Evolutionary conservation across 1,284 basidiomycete species (phyloP).

Genomic region (Trichosporon coremiiforme): DNA sequence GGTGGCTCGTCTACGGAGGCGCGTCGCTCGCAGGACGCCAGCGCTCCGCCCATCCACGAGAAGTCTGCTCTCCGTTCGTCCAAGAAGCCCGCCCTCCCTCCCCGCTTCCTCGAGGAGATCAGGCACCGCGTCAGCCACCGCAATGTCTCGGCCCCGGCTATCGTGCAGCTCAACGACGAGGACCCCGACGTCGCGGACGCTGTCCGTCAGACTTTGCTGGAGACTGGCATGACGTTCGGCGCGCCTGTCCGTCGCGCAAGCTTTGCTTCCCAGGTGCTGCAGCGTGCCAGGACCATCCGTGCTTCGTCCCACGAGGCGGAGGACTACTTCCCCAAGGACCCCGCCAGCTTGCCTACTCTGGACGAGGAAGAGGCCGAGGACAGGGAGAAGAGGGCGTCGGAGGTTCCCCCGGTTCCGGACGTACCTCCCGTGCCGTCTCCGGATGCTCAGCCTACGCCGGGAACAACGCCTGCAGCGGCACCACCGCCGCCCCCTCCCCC

Average conservation of each 20-base stretch:
- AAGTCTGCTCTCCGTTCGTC: constrained; percentile 48
- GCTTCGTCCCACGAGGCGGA: constrained; percentile 27
- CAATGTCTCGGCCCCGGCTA: constrained; percentile 42
- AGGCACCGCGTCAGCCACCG: constrained; percentile 40
- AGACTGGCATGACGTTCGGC: constrained; percentile 2
- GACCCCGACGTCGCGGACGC: constrained; percentile 29
- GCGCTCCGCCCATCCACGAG: constrained; percentile 49
- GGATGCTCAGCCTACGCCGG: background rate
- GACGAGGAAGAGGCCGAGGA: constrained; percentile 32
- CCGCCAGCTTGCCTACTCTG: no score
- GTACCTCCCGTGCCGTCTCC: background rate
- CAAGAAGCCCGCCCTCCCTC: constrained; percentile 43
- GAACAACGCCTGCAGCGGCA: background rate
- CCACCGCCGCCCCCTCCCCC: constrained; percentile 27
- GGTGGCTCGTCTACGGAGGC: constrained; percentile 21
- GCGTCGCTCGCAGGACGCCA: constrained; percentile 22
- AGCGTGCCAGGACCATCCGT: constrained; percentile 28
- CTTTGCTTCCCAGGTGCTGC: constrained; percentile 32
- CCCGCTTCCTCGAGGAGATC: constrained; percentile 54
- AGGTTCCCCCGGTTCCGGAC: constrained; percentile 13
- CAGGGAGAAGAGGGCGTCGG: constrained; percentile 33
- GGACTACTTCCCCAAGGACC: constrained; percentile 29
- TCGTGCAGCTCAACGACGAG: constrained; percentile 31
- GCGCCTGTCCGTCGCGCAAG: constrained; percentile 21
- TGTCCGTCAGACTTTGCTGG: constrained; percentile 20